Evolutionary conservation across 306 rosid genomes (phyloP).

Genomic region (Purshia tridentata): DNA sequence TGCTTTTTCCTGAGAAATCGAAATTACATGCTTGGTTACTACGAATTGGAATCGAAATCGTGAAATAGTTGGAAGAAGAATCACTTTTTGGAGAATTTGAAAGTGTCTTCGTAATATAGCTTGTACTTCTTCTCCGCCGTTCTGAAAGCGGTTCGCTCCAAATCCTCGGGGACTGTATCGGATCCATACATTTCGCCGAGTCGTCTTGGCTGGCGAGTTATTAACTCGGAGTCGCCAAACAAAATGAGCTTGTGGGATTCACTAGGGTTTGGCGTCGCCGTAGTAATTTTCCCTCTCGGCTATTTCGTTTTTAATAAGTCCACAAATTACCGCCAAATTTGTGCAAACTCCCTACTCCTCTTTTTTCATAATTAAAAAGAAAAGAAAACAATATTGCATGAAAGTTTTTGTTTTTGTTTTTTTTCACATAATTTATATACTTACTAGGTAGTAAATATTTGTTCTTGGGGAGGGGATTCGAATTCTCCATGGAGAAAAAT

Average conservation of each 20-base stretch:
- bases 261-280: conserved; percentile 2
- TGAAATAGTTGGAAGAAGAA: not conserved
- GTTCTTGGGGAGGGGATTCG: too few relatives aligned
- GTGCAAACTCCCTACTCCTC: not conserved
- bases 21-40: not conserved
- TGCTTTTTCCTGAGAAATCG: conserved; percentile 51
- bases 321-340: conserved; percentile 1
- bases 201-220: not conserved
- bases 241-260: not conserved
- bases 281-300: not conserved
- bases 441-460: too few relatives aligned
- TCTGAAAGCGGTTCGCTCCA: conserved; percentile 84
- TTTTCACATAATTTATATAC: too few relatives aligned
- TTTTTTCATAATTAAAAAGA: not conserved
- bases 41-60: not conserved
- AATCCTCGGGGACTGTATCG: conserved; percentile 46
- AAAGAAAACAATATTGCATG: too few relatives aligned
- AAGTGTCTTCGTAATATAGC: conserved; percentile 70
- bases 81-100: conserved; percentile 59
- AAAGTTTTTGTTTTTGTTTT: too few relatives aligned
- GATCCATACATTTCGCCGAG: conserved; percentile 61
- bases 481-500: too few relatives aligned
- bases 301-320: too few relatives aligned
- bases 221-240: not conserved
- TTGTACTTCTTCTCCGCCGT: conserved; percentile 92